Evolutionary conservation across 2,329 filamentous ascomycete species (phyloP), one percentile per base, ranked within the genome.

Genomic region (Aspergillus sp.): DNA sequence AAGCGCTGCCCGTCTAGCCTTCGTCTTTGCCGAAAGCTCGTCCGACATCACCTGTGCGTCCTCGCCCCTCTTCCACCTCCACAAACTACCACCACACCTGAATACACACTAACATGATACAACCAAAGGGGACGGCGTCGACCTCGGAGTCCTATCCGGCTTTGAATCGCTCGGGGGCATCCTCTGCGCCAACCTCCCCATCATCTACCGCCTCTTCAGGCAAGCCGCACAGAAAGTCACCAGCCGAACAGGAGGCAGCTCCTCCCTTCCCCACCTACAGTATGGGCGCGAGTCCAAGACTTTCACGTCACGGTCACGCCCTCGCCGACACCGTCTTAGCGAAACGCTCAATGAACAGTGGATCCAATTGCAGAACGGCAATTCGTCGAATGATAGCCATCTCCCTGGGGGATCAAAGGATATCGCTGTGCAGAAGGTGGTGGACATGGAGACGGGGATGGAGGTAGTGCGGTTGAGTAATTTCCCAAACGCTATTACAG

Each of bases 201-300:
- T 59, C 32, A 59, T 59, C 52, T 59, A 59, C 51, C 57, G 57
- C n/a, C n/a, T 59, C 3, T 59, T 56, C 36, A 23, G 23, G 15
- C 48, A 32, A 15, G 57, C 52, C 36, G 57, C 44, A 2, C 57
- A 59, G 15, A 59, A 59, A 15, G 39, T 59, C 23, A 42, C 23
- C 44, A 59, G 52, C 17, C 50, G 49, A 21, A 32, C 25, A 17
- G 48, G 39, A 15, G 47, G 44, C 19, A 32, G 41, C 23, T 36
- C 53, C 19, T 54, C 52, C 8, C 17, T 27, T 17, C 53, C 50
- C 3, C 42, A 41, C 21, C n/a, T 41, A 1, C 57, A 55, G n/a
- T 55, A 56, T n/a, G 57, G 41, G 5, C 48, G 47, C 32, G 57
- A 50, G 8, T 50, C 57, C 36, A 55, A 42, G n/a, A 51, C 13